Evolutionary conservation across 1,284 basidiomycete genomes (phyloP), one percentile per base, ranked within the genome.

Genomic region (Xerocomus minutiporus): DNA sequence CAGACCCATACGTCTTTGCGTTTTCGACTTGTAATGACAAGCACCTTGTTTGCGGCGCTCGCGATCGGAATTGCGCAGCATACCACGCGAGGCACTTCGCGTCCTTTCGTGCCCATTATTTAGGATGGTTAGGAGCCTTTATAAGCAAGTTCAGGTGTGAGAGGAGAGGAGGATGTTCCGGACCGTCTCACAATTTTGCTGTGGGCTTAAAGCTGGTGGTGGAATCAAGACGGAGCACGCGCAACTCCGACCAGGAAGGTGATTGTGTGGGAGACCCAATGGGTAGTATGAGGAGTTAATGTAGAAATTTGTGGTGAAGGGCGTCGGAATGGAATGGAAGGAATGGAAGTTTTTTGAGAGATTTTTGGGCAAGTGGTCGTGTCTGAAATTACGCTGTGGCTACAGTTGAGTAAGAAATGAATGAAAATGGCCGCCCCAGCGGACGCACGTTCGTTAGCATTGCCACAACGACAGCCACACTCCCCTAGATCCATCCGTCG

Each of bases 21-120:
- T 68, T 90, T 91, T 56, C 88, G 79, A 69, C 87, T 89, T 38
- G 89, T 91, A 60, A 91, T 78, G 59, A 91, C 78, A 57, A 91
- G 80, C 53, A 91, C 80, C 69, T 90, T 88, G 65, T 81, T 82
- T 9, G 82, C 80, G 26, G 82, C 71, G 57, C 83, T 79, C 45
- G 81, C 74, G 57, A 91, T 88, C 48, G 88, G 88, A 55, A 91
- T 91, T 46, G 88, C 89, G 67, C 89, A 91, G 71, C 88, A 91
- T 60, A 91, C 88, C 69, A 91, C 78, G 65, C 89, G 84, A 50
- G 89, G 88, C 42, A 80, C 80, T 53, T 82, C 71, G 60, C 86
- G 83, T 64, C 84, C 86, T 78, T 88, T 88, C 61, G 81, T 88
- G 66, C 82, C 84, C 85, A 89, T 90, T 53, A 59, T 59, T 57